Base-by-base conservation (phyloP, 2,329 filamentous ascomycete species). In the Graphium sp. region DNA sequence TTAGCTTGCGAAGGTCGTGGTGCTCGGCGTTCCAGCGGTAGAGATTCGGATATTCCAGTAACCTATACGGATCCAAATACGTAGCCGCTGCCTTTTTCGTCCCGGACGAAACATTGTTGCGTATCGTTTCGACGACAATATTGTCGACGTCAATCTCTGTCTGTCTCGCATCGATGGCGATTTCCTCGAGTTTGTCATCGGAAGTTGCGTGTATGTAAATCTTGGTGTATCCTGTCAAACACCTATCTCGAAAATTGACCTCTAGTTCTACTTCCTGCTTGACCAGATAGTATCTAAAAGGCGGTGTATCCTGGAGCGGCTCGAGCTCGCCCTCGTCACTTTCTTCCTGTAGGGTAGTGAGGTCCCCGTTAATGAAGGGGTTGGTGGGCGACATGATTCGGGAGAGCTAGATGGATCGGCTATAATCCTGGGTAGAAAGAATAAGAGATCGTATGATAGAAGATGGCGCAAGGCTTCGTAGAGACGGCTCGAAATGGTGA, bases 201-300 rank as follows among this genome's bases (percentile, higher is more conserved):
- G 61, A 61, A 34, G 68, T 59, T 33, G 66, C 59, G 39, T 78
- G 74, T 30, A 95, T 71, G 18, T 75, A 78, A 40, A 98, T 78
- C 39, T 85, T 77, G 7, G 80, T 82, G 37, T 69, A 76, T 28
- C 89, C 89, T 35, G 68, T 74, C 43, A 95, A 56, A 43, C 63
- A 67, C 50, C 74, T 76, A 30, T 68, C 69, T 37, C 68, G 64
- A 48, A 98, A 91, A 54, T 92, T 80, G 46, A 98, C 62, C 42
- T 95, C 85, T 34, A 98, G 62, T 42, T 84, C 76, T 28, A 98
- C 75, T 48, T 81, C 80, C 54, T 95, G 87, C 53, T 84, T 77
- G 31, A 82, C 64, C 33, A 95, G 56, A 22, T 64, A 57, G 32
- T 55, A 59, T 16, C 55, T 50, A 11, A 52, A 48, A 3, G 55